Base-by-base conservation (phyloP, 2,329 filamentous ascomycete genomes). In the Capronia coronata region DNA sequence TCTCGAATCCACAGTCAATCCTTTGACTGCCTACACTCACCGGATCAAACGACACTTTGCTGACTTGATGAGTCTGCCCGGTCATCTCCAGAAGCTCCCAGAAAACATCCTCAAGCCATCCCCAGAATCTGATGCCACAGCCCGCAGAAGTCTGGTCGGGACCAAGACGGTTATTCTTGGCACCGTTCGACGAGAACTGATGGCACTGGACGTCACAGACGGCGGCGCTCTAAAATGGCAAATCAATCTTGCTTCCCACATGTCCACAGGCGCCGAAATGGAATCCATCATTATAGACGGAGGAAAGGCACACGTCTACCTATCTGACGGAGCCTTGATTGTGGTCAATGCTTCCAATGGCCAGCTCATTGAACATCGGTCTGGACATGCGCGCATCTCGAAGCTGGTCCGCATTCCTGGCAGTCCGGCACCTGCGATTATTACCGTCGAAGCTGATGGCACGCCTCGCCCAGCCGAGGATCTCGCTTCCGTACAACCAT, bases 81-180 rank as follows among this genome's bases (percentile, higher is more conserved):
- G 74, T 0, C 94, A 84, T 69, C 68, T 94, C 2, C 75, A 80
- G 54, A 74, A 74, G 13, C 72, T 96, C 8, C 88, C 88, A 3
- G 69, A 75, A 37, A 80, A 82, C 19, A 69, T 96, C 11, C 62
- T 89, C 2, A 47, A 46, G 19, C 34, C 53, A 14, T 44, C 51
- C 30, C 35, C 56, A 1, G 49, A 49, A 9, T n/a, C 49, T 21
- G 51, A 51, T 41, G 37, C 41, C 7, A 41, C 43, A 16, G 49
- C 53, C 16, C 76, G 81, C 13, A 86, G 93, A 61, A 80, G 76
- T 32, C 97, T 97, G 65, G 91, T 91, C 3, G 91, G 96, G 68
- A 84, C 87, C 66, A 94, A 95, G 68, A 72, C 91, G 25, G 78
- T 90, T 4, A 74, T 96, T 49, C 73, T 95, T 43, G 89, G 84